phyloP scores from a whole-genome alignment of 768 basidiomycete genomes.

The Naematelia encephala region DNA sequence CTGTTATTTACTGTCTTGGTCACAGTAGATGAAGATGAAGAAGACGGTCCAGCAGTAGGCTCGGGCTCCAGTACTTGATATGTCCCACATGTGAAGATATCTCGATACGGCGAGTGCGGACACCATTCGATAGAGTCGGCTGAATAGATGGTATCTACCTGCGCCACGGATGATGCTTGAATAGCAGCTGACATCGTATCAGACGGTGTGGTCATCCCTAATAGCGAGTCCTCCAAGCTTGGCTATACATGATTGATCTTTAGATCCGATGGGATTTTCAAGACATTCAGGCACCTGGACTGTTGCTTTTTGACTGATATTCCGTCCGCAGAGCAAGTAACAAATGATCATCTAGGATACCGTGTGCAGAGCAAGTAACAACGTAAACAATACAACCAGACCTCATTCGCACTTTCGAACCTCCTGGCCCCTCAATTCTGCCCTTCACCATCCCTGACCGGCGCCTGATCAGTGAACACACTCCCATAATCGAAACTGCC shows the following conservation, averaged over 20 bases:
- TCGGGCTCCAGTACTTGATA: slow-evolving; percentile 68
- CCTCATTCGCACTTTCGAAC: no score
- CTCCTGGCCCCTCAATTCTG: neutral
- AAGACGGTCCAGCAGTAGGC: neutral
- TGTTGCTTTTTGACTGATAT: no score
- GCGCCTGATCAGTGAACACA: slow-evolving; percentile 46
- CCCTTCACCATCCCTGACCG: slow-evolving; percentile 16
- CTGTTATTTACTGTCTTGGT: slow-evolving; percentile 42
- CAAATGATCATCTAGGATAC: no score
- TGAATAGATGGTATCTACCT: slow-evolving; percentile 69
- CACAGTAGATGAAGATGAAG: neutral
- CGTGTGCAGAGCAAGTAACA: no score
- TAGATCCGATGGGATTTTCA: neutral
- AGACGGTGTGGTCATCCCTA: no score
- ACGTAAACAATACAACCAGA: neutral
- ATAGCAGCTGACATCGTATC: neutral
- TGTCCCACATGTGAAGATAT: slow-evolving; percentile 83
- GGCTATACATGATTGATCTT: neutral
- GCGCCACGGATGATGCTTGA: neutral
- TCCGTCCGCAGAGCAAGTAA: no score
- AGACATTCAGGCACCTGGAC: neutral
- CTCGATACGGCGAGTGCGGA: slow-evolving; percentile 60
- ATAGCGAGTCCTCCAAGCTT: no score
- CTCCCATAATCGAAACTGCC: slow-evolving; percentile 47
- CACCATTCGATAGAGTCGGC: slow-evolving; percentile 92